Evolutionary conservation across 306 rosid genomes (phyloP), one percentile per base, ranked within the genome.

Genomic region (Vachellia collinsii): DNA sequence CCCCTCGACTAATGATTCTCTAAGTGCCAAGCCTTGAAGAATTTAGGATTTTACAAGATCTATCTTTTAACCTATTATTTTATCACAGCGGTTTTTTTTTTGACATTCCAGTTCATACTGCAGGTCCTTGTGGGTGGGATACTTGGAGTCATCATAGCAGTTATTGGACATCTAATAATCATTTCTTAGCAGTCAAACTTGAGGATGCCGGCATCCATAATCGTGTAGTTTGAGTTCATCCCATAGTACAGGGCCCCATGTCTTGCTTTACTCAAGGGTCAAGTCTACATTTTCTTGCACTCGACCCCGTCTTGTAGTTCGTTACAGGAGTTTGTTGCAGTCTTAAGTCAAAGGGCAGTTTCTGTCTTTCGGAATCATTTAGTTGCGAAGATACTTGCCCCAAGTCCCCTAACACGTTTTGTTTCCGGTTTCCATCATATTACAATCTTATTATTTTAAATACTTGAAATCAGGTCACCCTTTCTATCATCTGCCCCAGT

Each of bases 41-140:
- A 48, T 12, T 48, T 13, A 48, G 54, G 16, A 3, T 48, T 5
- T 13, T 48, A 48, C 54, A 48, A 48, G 19, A 48, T 13, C 54
- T 48, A 48, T 48, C 11, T 36, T 12, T 17, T 3, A 59, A 34
- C n/a, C 0, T 8, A 37, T 72, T 72, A 58, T 80, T 64, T 36
- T 13, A 74, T 22, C 34, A 17, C 25, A 41, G 59, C 17, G 5
- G 36, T 63, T 66, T 63, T 46, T 44, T 7, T 66, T 8, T 41
- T 69, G 20, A 77, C 66, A 37, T 50, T 61, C 22, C n/a, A 39
- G 36, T 67, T 83, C 36, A 67, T 72, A 59, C 39, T 83, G 56
- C 91, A 93, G 98, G 98, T 93, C 64, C 63, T 93, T 82, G 94
- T 86, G 3, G 98, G 98, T 71, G 90, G 88, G 16, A 77, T 90